Conservation (phyloP, 176 grass and related monocot genomes). For the Pontederia paniculata region DNA sequence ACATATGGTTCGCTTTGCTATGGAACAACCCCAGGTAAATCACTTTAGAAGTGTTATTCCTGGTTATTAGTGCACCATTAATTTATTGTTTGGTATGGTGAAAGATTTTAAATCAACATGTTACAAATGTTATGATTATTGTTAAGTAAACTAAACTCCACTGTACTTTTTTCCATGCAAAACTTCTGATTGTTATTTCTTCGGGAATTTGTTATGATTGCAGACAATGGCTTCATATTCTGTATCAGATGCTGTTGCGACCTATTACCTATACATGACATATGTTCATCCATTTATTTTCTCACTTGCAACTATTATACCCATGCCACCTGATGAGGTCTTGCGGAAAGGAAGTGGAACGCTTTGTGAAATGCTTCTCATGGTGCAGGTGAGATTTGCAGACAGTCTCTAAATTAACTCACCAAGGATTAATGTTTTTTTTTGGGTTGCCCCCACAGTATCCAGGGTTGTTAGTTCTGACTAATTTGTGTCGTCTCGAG, state of each 20-base stretch:
- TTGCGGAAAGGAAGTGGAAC: conserved; percentile 92
- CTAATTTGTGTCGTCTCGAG: too few species aligned
- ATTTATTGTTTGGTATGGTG: too few species aligned
- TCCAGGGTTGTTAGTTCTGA: too few species aligned
- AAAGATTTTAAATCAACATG: too few species aligned
- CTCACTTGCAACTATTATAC: conserved; percentile 97
- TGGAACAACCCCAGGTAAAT: conserved; percentile 84
- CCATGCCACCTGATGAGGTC: conserved; percentile 93
- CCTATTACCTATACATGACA: conserved; percentile 96
- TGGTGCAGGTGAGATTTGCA: conserved; percentile 64
- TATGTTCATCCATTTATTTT: conserved; percentile 99
- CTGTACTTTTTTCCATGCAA: too few species aligned
- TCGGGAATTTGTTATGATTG: conserved; percentile 19
- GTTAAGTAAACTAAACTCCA: too few species aligned
- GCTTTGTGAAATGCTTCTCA: conserved; percentile 98
- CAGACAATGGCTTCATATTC: conserved; percentile 99
- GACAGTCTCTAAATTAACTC: too few species aligned
- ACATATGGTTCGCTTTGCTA: conserved; percentile 98
- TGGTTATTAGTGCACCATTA: too few species aligned
- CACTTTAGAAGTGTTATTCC: too few species aligned
- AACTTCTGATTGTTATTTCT: background rate
- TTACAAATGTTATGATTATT: too few species aligned
- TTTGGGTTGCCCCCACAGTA: too few species aligned
- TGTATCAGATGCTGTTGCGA: conserved; percentile 96
- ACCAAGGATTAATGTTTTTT: too few species aligned